Base-by-base conservation (phyloP, 2,329 filamentous ascomycete genomes). In the Botryotinia globosa region DNA sequence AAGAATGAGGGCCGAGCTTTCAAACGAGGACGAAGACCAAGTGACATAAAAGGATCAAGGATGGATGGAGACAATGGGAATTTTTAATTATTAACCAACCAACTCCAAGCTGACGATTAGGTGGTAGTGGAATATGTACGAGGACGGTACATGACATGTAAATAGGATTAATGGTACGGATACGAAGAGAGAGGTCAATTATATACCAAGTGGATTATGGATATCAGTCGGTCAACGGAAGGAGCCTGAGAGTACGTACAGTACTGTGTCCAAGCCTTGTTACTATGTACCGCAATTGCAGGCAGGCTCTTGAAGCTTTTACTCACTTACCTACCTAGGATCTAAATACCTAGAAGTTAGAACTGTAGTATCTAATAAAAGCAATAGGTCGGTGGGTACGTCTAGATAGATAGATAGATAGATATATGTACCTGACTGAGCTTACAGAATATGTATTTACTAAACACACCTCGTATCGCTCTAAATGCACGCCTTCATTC, bases 1-100 rank as follows among this genome's bases (percentile, higher is more conserved):
- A 89, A 84, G 76, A 91, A 83, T 68, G 89, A 91, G 70, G 88
- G 87, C 77, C 88, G 87, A 80, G 85, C 82, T 84, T 84, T 86
- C 76, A 91, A 82, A 81, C 84, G 85, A 80, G 87, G 88, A 80
- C 87, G 80, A 74, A 81, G 66, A 67, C 79, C 79, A 77, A 80
- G 71, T 75, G 80, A 79, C 79, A 80, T 80, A 69, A 76, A 80
- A 42, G n/a, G 39, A 37, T 59, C n/a, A 63, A 34, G 37, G 65
- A 61, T 65, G 48, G 37, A 68, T 65, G 48, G 37, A 68, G 64
- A 68, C 45, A n/a, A 61, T 25, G 25, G 29, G 32, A 25, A 54
- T 54, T 67, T 54, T 67, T 54, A 7, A 29, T 54, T 29, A 67
- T 39, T 22, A 67, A 48, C 34, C 61, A 63, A 54, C 12, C 44